These are phyloP conservation scores for Diophrys sp. DNA, from an alignment of 73 alveolate species.

Conservation along the genomic window DNA sequence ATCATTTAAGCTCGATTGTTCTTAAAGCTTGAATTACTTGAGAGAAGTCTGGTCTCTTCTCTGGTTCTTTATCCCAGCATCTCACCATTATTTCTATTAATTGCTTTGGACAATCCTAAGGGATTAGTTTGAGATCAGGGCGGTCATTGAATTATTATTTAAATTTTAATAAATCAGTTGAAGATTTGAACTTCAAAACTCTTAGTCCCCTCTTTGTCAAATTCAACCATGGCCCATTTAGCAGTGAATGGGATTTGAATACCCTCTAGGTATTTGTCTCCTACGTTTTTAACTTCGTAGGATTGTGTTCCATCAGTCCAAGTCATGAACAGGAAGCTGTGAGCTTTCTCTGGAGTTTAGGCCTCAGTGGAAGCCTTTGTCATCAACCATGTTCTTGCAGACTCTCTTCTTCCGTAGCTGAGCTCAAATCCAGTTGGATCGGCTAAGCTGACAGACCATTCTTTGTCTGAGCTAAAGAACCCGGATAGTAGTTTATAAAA, in stretches of 20 bases:
- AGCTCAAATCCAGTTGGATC: no score
- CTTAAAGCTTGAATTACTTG: constrained; percentile 63
- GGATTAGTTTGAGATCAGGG: constrained; percentile 67
- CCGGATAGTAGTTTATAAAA: no score
- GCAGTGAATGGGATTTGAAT: constrained; percentile 43
- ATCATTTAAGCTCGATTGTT: constrained; percentile 17
- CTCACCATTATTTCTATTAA: constrained; percentile 57
- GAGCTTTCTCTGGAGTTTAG: no score
- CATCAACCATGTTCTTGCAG: no score
- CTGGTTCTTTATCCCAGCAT: constrained; percentile 89
- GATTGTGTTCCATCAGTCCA: no score
- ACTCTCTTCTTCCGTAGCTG: no score
- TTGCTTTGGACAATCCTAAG: constrained; percentile 74
- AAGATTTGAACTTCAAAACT: constrained; percentile 6
- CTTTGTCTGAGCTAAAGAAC: no score
- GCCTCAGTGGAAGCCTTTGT: no score
- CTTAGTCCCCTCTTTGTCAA: no score
- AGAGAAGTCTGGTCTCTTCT: constrained; percentile 76
- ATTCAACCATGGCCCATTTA: constrained; percentile 37
- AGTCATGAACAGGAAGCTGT: no score
- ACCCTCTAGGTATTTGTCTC: constrained; percentile 81
- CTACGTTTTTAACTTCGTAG: no score
- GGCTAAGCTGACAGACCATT: no score
- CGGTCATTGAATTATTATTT: constrained; percentile 58
- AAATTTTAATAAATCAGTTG: constrained; percentile 21